These are phyloP conservation scores for Suillus americanus DNA, from an alignment of 768 basidiomycete species.

Conservation along the genomic window DNA sequence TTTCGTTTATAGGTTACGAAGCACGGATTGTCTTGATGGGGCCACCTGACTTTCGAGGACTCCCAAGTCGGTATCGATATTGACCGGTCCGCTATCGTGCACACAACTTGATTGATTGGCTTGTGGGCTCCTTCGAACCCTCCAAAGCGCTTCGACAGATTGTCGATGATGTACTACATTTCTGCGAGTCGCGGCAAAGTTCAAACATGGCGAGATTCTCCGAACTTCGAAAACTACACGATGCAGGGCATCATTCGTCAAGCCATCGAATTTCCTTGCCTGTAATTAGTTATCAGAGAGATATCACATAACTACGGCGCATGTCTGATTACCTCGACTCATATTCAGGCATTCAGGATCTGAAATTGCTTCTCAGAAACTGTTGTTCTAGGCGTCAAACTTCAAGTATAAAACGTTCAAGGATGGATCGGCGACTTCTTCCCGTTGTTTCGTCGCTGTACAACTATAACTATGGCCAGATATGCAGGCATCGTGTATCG, in stretches of 20 bases:
- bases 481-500: conserved; percentile 34
- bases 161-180: not conserved
- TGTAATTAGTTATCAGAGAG: not conserved
- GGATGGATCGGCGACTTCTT: not conserved
- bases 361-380: not conserved
- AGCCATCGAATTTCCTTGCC: not conserved
- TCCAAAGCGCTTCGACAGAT: not conserved
- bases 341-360: not conserved
- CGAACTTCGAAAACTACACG: not conserved
- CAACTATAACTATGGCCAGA: not conserved
- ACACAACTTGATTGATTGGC: not conserved
- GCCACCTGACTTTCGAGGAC: not conserved
- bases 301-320: not conserved
- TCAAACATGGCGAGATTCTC: not conserved
- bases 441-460: not conserved
- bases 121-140: not conserved
- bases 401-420: not conserved
- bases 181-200: not conserved
- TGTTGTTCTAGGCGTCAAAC: not conserved
- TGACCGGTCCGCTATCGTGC: not conserved
- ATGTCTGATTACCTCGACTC: not conserved
- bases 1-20: no score
- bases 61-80: not conserved
- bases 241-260: not conserved
- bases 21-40: no score